Conservation (phyloP, 1,284 basidiomycete genomes). For the Sanghuangporus baumii region DNA sequence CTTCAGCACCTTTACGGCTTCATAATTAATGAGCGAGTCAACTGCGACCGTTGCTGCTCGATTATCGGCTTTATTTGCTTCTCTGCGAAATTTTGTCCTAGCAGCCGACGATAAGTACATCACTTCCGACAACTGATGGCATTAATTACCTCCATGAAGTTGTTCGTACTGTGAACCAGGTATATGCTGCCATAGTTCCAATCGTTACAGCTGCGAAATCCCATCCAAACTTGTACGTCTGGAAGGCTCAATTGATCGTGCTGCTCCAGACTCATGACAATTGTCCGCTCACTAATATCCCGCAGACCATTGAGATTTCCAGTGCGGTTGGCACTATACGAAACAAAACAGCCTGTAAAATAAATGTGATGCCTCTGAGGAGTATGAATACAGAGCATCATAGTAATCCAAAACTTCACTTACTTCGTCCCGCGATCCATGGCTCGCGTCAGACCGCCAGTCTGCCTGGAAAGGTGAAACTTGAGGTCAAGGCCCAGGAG, state of each 20-base stretch:
- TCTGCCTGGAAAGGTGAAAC: conserved; percentile 92
- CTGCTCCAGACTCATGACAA: conserved; percentile 4
- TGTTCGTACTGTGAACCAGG: conserved; percentile 95
- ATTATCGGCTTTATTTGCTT: conserved; percentile 96
- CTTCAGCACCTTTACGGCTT: conserved; percentile 85
- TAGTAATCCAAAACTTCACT: conserved; percentile 21
- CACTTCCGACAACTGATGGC: background rate
- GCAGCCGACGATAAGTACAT: background rate
- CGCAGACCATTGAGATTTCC: conserved; percentile 96
- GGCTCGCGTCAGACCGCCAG: conserved; percentile 91
- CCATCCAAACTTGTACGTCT: conserved; percentile 97
- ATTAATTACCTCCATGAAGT: conserved; percentile 84
- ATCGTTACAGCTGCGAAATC: conserved; percentile 92
- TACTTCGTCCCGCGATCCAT: conserved; percentile 98
- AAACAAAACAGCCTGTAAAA: conserved; percentile 91
- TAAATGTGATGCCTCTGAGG: conserved; percentile 89
- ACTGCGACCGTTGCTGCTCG: conserved; percentile 91
- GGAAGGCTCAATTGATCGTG: conserved; percentile 5
- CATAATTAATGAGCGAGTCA: conserved; percentile 95
- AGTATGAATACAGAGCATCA: conserved; percentile 3
- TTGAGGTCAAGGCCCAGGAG: conserved; percentile 86
- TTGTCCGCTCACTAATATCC: conserved; percentile 69
- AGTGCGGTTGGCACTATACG: conserved; percentile 94
- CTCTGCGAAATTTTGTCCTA: conserved; percentile 89
- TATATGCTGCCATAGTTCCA: conserved; percentile 84